phyloP scores from a whole-genome alignment of 306 rosid species.

The Alnus glutinosa region DNA sequence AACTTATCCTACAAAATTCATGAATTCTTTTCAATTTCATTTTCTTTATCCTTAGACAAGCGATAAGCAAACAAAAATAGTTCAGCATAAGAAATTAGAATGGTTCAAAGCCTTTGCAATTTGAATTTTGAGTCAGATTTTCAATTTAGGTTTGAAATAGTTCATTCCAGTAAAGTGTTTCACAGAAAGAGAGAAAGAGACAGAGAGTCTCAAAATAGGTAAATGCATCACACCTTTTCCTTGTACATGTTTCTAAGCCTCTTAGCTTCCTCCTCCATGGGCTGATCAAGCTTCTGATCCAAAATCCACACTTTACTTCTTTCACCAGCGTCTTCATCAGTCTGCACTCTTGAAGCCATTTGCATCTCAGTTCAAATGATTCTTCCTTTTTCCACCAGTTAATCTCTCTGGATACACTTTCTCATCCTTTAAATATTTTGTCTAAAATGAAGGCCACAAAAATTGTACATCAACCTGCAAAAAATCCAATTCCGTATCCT shows the following conservation, averaged over 20 bases:
- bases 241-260: constrained; percentile 6
- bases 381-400: constrained; percentile 1
- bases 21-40: background rate
- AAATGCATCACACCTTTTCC: constrained; percentile 11
- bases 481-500: background rate
- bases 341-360: background rate
- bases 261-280: constrained; percentile 34
- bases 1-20: background rate
- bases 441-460: background rate
- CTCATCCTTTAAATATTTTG: background rate
- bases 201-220: background rate
- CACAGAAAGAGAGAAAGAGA: constrained; percentile 3
- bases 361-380: background rate
- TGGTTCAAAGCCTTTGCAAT: background rate
- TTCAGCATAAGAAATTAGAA: background rate
- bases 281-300: constrained; percentile 25
- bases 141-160: background rate
- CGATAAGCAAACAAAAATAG: background rate
- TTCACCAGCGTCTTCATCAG: constrained; percentile 1
- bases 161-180: background rate
- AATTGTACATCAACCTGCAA: background rate
- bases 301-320: constrained; percentile 11
- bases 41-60: background rate
- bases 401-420: background rate
- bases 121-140: background rate